A percentile compares a stretch with the other conserved stretches of the same genome.
phyloP scores from a whole-genome alignment of 805 yeast species.

The Lipomyces mesembrius region DNA sequence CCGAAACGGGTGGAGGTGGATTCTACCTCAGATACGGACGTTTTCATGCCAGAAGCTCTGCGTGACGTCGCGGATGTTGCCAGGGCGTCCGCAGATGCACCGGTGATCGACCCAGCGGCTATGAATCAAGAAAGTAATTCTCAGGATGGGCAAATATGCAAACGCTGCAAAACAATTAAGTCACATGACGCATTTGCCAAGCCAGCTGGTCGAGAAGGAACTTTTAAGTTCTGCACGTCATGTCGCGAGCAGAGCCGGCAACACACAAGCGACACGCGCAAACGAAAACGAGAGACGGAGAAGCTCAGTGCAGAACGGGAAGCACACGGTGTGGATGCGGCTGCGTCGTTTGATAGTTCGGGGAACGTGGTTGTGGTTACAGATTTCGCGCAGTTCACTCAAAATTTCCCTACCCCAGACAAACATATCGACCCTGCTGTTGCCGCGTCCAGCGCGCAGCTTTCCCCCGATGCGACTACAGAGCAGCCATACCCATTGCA shows the following conservation, averaged over 20 bases:
- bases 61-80: background rate
- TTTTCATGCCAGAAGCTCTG: background rate
- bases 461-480: background rate
- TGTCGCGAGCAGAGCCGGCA: conserved; percentile 35
- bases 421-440: conserved; percentile 4
- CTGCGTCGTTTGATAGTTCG: background rate
- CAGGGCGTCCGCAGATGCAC: background rate
- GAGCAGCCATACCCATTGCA: conserved; percentile 3
- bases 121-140: background rate
- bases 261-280: conserved; percentile 34
- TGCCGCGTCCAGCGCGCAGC: conserved; percentile 7
- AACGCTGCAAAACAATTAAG: conserved; percentile 27
- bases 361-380: conserved; percentile 12
- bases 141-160: conserved; percentile 16
- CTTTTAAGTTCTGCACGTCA: conserved; percentile 30
- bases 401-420: conserved; percentile 23
- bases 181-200: conserved; percentile 19
- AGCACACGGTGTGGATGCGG: background rate
- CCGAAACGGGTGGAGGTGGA: background rate
- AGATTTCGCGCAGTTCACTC: conserved; percentile 17
- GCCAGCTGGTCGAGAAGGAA: conserved; percentile 31
- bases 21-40: background rate
- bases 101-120: background rate
- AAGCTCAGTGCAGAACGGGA: conserved; percentile 1
- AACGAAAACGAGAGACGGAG: conserved; percentile 31